phyloP scores from a whole-genome alignment of 2,329 filamentous ascomycete species.

The Stenocarpella maydis region DNA sequence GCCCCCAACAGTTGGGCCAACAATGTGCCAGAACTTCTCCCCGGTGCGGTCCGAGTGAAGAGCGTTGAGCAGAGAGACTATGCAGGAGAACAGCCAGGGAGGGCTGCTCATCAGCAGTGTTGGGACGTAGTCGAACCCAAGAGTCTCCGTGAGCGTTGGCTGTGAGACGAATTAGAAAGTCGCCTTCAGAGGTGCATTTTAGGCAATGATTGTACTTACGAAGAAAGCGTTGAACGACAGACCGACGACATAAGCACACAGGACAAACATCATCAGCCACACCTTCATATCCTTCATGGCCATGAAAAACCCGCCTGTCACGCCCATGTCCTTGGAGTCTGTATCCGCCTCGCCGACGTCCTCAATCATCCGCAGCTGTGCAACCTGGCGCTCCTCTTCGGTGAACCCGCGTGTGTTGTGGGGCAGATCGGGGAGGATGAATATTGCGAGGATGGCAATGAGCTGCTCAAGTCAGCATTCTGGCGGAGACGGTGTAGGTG shows the following conservation, averaged over 20 bases:
- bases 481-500: not conserved
- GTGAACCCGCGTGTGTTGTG: constrained; percentile 66
- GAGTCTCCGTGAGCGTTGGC: constrained; percentile 60
- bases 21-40: constrained; percentile 69
- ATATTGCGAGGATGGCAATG: constrained; percentile 54
- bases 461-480: not conserved
- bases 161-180: constrained; percentile 35
- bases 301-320: constrained; percentile 64
- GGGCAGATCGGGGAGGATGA: constrained; percentile 63
- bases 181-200: too few relatives aligned
- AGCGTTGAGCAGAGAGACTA: constrained; percentile 62
- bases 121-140: constrained; percentile 60
- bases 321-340: constrained; percentile 58
- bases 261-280: constrained; percentile 69
- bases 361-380: constrained; percentile 63
- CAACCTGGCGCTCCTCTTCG: constrained; percentile 63
- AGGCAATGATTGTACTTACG: constrained; percentile 42
- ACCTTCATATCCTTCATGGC: constrained; percentile 68
- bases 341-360: constrained; percentile 65
- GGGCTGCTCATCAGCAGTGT: constrained; percentile 65
- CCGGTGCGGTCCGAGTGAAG: constrained; percentile 64
- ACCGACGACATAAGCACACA: constrained; percentile 68
- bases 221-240: constrained; percentile 68
- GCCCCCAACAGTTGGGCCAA: constrained; percentile 60
- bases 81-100: constrained; percentile 66